Evolutionary conservation across 2,329 filamentous ascomycete genomes (phyloP).

Genomic region (Colletotrichum musae): DNA sequence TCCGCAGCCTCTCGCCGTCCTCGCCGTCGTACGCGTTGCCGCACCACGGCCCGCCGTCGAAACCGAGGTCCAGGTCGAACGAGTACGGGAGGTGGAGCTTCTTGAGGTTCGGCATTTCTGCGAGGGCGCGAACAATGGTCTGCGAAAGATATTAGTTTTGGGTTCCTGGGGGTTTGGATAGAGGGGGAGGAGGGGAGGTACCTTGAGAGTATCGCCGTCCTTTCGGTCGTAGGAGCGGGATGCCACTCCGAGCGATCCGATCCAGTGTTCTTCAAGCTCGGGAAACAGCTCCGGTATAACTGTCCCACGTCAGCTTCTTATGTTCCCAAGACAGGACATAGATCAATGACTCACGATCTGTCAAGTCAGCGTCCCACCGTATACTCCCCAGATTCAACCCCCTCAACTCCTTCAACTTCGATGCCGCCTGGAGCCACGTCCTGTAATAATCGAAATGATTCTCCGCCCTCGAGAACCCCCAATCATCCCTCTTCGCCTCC

Average conservation of each 20-base stretch:
- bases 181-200: neutral
- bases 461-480: neutral
- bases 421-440: neutral
- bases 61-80: neutral
- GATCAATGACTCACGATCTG: neutral
- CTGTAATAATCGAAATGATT: neutral
- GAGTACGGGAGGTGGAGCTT: conserved; percentile 7
- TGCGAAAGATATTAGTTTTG: rapidly evolving
- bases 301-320: neutral
- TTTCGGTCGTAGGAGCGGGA: neutral
- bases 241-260: neutral
- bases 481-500: neutral
- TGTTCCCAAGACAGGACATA: too few relatives aligned
- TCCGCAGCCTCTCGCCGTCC: neutral
- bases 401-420: neutral
- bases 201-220: neutral
- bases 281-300: neutral
- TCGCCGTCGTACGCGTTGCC: conserved; percentile 5
- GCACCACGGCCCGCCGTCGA: neutral
- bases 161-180: too few relatives aligned
- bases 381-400: neutral
- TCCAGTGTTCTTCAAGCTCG: neutral
- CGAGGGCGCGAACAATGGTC: neutral
- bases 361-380: neutral
- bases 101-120: neutral